Base-by-base conservation (phyloP, 129 eudicot species). In the Tanacetum coccineum region DNA sequence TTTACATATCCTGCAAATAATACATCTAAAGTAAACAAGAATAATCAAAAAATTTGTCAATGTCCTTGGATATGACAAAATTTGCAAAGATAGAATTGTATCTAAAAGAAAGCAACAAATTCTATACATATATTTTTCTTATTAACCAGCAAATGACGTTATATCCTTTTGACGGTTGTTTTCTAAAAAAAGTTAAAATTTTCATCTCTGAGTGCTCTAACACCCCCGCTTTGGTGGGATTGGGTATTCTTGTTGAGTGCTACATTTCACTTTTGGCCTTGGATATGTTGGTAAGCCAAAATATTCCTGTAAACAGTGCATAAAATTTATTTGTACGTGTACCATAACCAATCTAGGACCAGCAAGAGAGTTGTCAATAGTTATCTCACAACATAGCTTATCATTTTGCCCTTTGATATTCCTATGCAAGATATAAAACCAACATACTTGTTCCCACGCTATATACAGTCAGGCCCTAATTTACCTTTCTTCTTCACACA, bases 321-420 rank as follows among this genome's bases (percentile, higher is more conserved):
- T 49, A 6, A 19, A 49, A 15, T 49, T 49, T 14, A 49, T 49
- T 49, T 49, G 17, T 28, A 30, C 12, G 0, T 39, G 4, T 20
- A 39, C 15, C 44, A 62, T 40, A 13, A 15, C 15, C n/a, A 60
- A 6, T 36, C 53, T 19, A 17, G 52, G 45, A 18, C 30, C 19
- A 49, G 17, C 17, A 6, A 14, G 54, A 49, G 54, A 13, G 54
- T 4, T 15, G 54, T 49, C 54, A 49, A 49, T 14, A 13, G 7
- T 13, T 13, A 36, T 36, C 42, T 36, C 25, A 45, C 44, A 53
- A 20, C 13, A n/a, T 36, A 6, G 28, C 30, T 39, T 18, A 53
- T 14, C 39, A 68, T 68, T 68, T 36, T 40, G 32, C 50, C 3
- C n/a, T 67, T 65, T 36, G 62, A 36, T 6, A 18, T 66, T 50